These are phyloP conservation scores for Seminavis robusta DNA, from an alignment of 108 stramenopile genomes.

Conservation along the genomic window DNA sequence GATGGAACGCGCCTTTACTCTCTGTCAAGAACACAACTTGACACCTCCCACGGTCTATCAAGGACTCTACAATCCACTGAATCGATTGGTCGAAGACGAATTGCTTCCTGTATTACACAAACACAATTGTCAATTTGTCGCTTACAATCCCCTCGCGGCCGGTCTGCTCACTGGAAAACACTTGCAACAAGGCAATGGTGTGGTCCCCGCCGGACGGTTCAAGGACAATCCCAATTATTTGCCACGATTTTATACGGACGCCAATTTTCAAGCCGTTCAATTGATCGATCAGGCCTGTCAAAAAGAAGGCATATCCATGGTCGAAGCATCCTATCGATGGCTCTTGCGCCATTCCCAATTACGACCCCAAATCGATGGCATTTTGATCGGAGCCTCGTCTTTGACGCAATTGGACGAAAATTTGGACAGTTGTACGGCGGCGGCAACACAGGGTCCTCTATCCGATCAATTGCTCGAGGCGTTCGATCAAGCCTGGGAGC, in stretches of 20 bases:
- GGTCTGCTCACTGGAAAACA: slow-evolving; percentile 88
- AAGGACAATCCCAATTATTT: slow-evolving; percentile 83
- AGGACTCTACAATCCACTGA: slow-evolving; percentile 94
- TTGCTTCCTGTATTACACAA: slow-evolving; percentile 74
- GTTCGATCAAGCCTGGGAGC: slow-evolving; percentile 73
- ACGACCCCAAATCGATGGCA: slow-evolving; percentile 47
- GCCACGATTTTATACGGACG: slow-evolving; percentile 75
- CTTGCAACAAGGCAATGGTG: slow-evolving; percentile 3
- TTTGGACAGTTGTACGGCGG: slow-evolving; percentile 50
- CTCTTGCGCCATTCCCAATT: slow-evolving; percentile 82
- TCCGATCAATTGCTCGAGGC: slow-evolving; percentile 45
- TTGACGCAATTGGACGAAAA: slow-evolving; percentile 76
- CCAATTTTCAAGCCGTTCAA: slow-evolving; percentile 76
- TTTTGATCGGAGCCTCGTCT: slow-evolving; percentile 82
- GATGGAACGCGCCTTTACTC: slow-evolving; percentile 68
- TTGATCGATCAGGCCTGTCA: slow-evolving; percentile 66
- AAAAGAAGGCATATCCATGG: slow-evolving; percentile 54
- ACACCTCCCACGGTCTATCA: slow-evolving; percentile 88
- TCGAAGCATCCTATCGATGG: slow-evolving; percentile 88
- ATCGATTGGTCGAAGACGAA: slow-evolving; percentile 84
- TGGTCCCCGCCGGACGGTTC: slow-evolving; percentile 72
- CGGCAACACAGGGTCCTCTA: slow-evolving; percentile 17
- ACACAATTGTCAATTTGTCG: slow-evolving; percentile 81
- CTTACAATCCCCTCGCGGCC: slow-evolving; percentile 94
- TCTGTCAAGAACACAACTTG: slow-evolving; percentile 69